These are phyloP conservation scores for Rhizopogon salebrosus DNA, from an alignment of 768 basidiomycete genomes.

Conservation along the genomic window DNA sequence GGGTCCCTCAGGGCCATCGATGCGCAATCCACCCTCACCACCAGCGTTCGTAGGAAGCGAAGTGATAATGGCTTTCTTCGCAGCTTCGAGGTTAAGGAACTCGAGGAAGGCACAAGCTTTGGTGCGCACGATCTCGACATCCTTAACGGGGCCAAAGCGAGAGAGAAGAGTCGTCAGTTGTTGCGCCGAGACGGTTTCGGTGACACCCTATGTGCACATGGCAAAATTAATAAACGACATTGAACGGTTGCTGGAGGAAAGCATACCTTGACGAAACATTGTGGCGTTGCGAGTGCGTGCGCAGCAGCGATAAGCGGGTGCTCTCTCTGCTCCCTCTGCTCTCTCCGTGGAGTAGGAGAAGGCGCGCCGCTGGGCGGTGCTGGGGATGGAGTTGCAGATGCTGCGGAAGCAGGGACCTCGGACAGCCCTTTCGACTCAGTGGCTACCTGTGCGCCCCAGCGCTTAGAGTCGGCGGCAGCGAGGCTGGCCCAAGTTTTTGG, in stretches of 20 bases:
- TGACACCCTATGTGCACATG: constrained; percentile 52
- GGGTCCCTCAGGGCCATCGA: constrained; percentile 53
- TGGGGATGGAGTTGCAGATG: constrained; percentile 33
- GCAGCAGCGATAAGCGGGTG: constrained; percentile 51
- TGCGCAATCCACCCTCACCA: constrained; percentile 84
- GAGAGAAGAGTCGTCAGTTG: constrained; percentile 48
- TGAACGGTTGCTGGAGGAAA: background rate
- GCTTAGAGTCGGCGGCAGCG: constrained; percentile 75
- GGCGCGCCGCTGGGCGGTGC: constrained; percentile 27
- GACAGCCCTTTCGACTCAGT: constrained; percentile 73
- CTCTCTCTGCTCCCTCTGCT: constrained; percentile 37
- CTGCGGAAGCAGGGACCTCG: constrained; percentile 44
- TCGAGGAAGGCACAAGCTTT: constrained; percentile 97
- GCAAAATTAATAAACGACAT: background rate
- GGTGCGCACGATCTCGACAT: constrained; percentile 79
- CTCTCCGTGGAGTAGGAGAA: constrained; percentile 31
- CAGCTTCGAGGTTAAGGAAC: constrained; percentile 70
- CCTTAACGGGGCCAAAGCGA: constrained; percentile 80
- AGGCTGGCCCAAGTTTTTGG: constrained; percentile 92
- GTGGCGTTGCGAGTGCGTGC: constrained; percentile 56
- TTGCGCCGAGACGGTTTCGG: constrained; percentile 53
- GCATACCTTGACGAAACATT: constrained; percentile 89
- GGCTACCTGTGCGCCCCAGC: constrained; percentile 83
- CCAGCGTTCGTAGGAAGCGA: constrained; percentile 63
- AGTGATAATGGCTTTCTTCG: constrained; percentile 79